Base-by-base conservation (phyloP, 2,329 filamentous ascomycete genomes). In the Xylaria arbuscula region DNA sequence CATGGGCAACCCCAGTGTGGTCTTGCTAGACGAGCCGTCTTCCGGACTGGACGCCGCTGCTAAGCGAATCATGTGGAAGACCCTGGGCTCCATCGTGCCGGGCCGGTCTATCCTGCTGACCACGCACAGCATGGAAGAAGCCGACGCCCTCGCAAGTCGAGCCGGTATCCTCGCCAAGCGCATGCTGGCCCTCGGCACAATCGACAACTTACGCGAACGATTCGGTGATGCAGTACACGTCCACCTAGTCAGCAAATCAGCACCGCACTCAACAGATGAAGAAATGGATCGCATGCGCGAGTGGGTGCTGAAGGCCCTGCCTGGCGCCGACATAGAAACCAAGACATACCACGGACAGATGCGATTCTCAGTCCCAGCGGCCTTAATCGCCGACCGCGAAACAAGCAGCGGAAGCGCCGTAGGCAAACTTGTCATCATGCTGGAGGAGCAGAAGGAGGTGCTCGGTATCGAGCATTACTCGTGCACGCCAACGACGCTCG, bases 101-200 rank as follows among this genome's bases (percentile, higher is more conserved):
- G 93, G 93, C 0, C 88, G 94, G n/a, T 92, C 91, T 0, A 88
- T 98, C 17, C 84, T 98, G 1, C 86, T 98, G 19, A 98, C 95
- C 0, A 98, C 95, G 0, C 95, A 98, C 79, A 93, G 89, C 57
- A 97, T 98, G 94, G 94, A 98, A 78, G 95, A 98, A 81, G 95
- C 94, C 0, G 93, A 97, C 76, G 94, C 94, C 0, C 85, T 98
- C 2, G 94, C 94, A 0, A 89, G 89, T 36, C 87, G 93, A 1
- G 93, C 92, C 0, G 95, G 93, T 13, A 97, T 98, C 72, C 89
- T 98, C 81, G 93, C 94, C 9, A 87, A 88, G 73, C 87, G 90
- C 38, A 97, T 98, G 93, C 85, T 98, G 24, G 94, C 94, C 0
- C 84, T 96, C 9, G 94, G 94, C 3, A 92, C 90, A 0, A 90